phyloP scores from a whole-genome alignment of 2,329 filamentous ascomycete species.

The Fusarium sp. region DNA sequence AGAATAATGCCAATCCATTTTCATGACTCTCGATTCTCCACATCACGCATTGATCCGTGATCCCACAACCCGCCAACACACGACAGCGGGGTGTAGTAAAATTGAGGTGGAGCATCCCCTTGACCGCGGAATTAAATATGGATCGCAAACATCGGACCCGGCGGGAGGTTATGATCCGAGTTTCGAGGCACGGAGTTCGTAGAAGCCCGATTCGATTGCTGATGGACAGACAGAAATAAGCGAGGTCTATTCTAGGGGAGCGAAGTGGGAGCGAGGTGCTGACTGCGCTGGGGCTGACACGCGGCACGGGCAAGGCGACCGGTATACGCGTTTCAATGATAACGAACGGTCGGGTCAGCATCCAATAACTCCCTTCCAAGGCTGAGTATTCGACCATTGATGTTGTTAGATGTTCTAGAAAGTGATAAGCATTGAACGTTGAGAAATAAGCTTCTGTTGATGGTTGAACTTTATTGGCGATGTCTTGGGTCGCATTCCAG shows the following conservation, averaged over 20 bases:
- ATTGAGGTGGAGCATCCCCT: conserved; percentile 3
- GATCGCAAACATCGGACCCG: background rate
- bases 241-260: too few relatives aligned
- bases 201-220: background rate
- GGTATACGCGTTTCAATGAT: background rate
- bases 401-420: background rate
- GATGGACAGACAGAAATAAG: background rate
- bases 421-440: background rate
- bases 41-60: background rate
- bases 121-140: background rate
- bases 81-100: background rate
- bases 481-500: background rate
- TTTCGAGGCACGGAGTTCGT: background rate
- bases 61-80: background rate
- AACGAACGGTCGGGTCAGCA: background rate
- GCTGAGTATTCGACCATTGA: background rate
- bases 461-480: background rate
- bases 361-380: background rate
- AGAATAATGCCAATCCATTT: conserved; percentile 10
- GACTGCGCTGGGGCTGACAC: background rate
- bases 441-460: background rate
- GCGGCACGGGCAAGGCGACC: background rate
- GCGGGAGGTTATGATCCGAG: background rate
- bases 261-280: background rate
- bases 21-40: background rate